These are phyloP conservation scores for Blastomyces percursus DNA, from an alignment of 2,329 filamentous ascomycete species.

Conservation along the genomic window DNA sequence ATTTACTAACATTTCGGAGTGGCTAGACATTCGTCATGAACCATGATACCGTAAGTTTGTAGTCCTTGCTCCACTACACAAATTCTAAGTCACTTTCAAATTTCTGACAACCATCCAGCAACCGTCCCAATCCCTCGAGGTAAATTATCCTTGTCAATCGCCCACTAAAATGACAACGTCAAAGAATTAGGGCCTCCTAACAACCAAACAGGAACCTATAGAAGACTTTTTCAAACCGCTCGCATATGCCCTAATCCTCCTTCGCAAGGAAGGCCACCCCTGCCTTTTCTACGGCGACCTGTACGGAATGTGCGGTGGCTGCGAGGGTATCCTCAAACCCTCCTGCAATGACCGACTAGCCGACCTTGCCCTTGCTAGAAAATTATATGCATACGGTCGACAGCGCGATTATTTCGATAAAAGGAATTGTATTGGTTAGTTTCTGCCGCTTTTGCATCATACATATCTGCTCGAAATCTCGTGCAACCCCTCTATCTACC, in stretches of 20 bases:
- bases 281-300: conserved; percentile 62
- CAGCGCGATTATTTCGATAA: conserved; percentile 55
- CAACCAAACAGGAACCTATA: conserved; percentile 43
- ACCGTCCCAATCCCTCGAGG: conserved; percentile 51
- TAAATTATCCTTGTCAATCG: conserved; percentile 14
- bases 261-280: conserved; percentile 51
- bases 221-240: conserved; percentile 58
- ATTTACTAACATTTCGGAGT: background rate
- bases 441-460: background rate
- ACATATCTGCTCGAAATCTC: background rate
- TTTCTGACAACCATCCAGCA: conserved; percentile 32
- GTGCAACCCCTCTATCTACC: background rate
- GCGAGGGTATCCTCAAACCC: background rate
- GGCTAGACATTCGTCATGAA: conserved; percentile 55
- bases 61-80: background rate
- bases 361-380: conserved; percentile 50
- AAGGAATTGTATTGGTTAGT: conserved; percentile 46
- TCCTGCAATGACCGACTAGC: conserved; percentile 46
- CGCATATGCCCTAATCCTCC: conserved; percentile 60
- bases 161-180: background rate
- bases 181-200: background rate
- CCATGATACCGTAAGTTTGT: conserved; percentile 49
- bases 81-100: background rate
- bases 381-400: conserved; percentile 55
- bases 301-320: conserved; percentile 48